These are phyloP conservation scores for Oryza nivara DNA, from an alignment of 176 grass and related monocot genomes.

Conservation along the genomic window DNA sequence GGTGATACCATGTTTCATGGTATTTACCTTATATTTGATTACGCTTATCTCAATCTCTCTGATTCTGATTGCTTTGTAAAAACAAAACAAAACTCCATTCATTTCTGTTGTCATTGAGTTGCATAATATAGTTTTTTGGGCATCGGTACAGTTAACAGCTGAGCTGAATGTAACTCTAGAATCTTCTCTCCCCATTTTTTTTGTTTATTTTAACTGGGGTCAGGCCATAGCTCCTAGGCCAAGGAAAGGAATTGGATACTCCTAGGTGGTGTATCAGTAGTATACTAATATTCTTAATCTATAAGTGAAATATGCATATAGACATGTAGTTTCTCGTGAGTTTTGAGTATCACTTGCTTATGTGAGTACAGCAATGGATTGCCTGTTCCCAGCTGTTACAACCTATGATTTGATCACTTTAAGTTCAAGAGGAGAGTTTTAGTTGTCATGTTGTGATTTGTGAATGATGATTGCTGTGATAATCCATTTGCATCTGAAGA, in stretches of 20 bases:
- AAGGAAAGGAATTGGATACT: too few relatives aligned
- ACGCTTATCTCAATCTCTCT: not conserved
- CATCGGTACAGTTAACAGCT: not conserved
- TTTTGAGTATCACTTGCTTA: not conserved
- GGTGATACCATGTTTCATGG: not conserved
- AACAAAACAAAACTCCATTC: not conserved
- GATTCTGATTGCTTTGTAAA: not conserved
- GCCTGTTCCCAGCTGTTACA: not conserved
- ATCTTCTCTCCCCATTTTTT: not conserved
- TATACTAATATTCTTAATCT: not conserved
- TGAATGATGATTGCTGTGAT: not conserved
- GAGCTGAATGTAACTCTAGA: not conserved
- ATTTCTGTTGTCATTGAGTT: constrained; percentile 25
- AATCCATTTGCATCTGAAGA: constrained; percentile 24
- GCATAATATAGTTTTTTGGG: not conserved
- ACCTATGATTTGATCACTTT: not conserved
- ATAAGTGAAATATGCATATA: not conserved
- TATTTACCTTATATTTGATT: constrained; percentile 1
- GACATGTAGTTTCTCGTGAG: not conserved
- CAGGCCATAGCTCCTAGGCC: too few relatives aligned
- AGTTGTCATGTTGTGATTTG: constrained; percentile 3
- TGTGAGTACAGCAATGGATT: not conserved
- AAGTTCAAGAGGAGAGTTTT: not conserved
- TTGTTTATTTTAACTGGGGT: not conserved
- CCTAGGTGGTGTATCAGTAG: too few relatives aligned